These are phyloP conservation scores for Cutaneotrichosporon arboriforme DNA, from an alignment of 1,284 basidiomycete genomes.

Conservation along the genomic window DNA sequence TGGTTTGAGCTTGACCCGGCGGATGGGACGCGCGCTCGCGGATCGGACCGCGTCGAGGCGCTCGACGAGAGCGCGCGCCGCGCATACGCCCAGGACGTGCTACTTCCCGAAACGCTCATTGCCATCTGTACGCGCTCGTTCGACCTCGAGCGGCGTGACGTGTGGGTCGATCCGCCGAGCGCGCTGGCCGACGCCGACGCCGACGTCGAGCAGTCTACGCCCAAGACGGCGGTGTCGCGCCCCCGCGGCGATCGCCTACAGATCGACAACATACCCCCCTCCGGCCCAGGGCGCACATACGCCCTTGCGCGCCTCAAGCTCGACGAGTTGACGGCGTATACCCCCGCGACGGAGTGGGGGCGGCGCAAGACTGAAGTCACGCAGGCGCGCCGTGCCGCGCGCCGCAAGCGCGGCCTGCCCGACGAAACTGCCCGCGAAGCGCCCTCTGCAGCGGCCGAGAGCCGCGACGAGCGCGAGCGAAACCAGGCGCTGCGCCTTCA, in stretches of 20 bases:
- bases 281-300: neutral
- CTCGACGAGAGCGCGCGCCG: slow-evolving; percentile 10
- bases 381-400: neutral
- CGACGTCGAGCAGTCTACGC: neutral
- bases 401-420: too few species aligned
- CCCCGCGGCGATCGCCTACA: too few species aligned
- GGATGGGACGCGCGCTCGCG: slow-evolving; percentile 4
- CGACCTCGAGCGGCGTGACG: neutral
- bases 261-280: too few species aligned
- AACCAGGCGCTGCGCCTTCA: neutral
- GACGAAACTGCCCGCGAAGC: too few species aligned
- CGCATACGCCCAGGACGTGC: slow-evolving; percentile 20
- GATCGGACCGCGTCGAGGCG: slow-evolving; percentile 25
- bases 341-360: neutral
- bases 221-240: too few species aligned
- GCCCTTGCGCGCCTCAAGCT: neutral
- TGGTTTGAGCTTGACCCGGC: slow-evolving; percentile 22
- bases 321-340: neutral
- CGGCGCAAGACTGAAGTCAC: neutral
- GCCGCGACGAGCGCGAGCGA: too few species aligned
- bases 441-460: too few species aligned
- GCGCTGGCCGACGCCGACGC: neutral
- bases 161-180: neutral
- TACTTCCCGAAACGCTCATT: slow-evolving; percentile 30
- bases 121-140: neutral